phyloP scores from a whole-genome alignment of 371 early-diverging fungal species.

The Mortierella sp. region DNA sequence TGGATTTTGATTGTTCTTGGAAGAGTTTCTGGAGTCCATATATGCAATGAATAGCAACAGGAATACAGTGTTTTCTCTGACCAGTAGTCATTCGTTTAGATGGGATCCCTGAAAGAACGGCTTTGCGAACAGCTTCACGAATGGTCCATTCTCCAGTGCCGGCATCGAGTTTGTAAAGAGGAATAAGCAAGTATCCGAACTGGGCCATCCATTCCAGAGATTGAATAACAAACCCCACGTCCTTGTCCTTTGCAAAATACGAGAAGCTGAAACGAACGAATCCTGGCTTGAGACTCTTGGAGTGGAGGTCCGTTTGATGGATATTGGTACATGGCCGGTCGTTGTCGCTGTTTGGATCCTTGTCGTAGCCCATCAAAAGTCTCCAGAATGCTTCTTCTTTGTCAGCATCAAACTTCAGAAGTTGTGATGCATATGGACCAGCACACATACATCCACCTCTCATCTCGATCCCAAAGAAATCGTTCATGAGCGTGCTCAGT shows the following conservation, averaged over 20 bases:
- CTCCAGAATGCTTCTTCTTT: conserved; percentile 31
- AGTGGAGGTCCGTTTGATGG: conserved; percentile 31
- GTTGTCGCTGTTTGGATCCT: background rate
- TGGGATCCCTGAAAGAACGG: background rate
- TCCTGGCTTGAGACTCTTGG: conserved; percentile 34
- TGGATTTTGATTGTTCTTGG: background rate
- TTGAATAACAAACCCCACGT: conserved; percentile 34
- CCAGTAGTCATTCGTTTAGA: background rate
- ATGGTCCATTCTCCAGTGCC: conserved; percentile 26
- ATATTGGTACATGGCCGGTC: conserved; percentile 6
- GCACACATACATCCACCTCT: conserved; percentile 34
- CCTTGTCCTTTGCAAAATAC: conserved; percentile 38
- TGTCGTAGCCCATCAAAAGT: conserved; percentile 13
- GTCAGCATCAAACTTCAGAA: conserved; percentile 21
- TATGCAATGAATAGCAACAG: conserved; percentile 7
- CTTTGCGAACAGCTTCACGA: conserved; percentile 24
- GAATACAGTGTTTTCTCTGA: conserved; percentile 2
- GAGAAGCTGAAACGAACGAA: conserved; percentile 46
- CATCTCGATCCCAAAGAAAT: conserved; percentile 50
- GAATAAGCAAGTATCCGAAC: conserved; percentile 35
- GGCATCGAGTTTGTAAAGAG: conserved; percentile 29
- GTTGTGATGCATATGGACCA: conserved; percentile 27
- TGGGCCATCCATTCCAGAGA: conserved; percentile 38
- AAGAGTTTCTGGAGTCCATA: conserved; percentile 4
- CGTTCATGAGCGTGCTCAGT: conserved; percentile 44